A percentile compares a stretch with the other conserved stretches of the same genome.
These are phyloP conservation scores for Dioscorea dumetorum DNA, from an alignment of 106 monocot species.

Conservation along the genomic window DNA sequence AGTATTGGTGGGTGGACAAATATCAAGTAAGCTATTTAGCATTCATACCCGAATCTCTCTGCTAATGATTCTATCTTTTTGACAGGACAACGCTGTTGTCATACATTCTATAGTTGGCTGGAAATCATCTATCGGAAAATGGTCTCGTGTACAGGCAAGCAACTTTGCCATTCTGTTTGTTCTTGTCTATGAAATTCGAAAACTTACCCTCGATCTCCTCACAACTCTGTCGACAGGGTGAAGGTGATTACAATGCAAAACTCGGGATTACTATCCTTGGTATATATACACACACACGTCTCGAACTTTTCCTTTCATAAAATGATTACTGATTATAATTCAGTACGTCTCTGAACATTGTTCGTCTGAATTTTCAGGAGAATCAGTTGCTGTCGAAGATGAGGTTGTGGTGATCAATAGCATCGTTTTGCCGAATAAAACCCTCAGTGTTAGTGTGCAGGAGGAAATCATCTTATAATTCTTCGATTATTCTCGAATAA, in stretches of 20 bases:
- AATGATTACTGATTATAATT: background rate
- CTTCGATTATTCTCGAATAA: too few species aligned
- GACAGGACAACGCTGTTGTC: conserved; percentile 91
- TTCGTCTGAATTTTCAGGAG: conserved; percentile 40
- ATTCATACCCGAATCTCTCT: too few species aligned
- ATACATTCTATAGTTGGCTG: conserved; percentile 92
- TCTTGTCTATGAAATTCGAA: too few species aligned
- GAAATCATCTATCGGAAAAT: conserved; percentile 87
- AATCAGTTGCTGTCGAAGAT: conserved; percentile 82
- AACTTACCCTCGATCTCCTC: too few species aligned
- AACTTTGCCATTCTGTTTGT: background rate
- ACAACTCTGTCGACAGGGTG: conserved; percentile 38
- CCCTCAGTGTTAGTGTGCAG: conserved; percentile 74
- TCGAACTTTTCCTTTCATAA: background rate
- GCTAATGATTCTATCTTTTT: background rate
- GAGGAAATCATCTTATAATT: conserved; percentile 86
- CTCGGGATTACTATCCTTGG: conserved; percentile 95
- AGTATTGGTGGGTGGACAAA: conserved; percentile 47
- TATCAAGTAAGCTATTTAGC: too few species aligned
- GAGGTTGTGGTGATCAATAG: conserved; percentile 91
- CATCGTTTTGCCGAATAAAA: conserved; percentile 91
- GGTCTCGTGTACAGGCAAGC: conserved; percentile 92
- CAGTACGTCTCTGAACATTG: background rate
- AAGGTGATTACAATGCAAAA: conserved; percentile 69
- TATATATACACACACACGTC: conserved; percentile 11